Evolutionary conservation across 2,329 filamentous ascomycete genomes (phyloP).

Genomic region (Aspergillus sp.): DNA sequence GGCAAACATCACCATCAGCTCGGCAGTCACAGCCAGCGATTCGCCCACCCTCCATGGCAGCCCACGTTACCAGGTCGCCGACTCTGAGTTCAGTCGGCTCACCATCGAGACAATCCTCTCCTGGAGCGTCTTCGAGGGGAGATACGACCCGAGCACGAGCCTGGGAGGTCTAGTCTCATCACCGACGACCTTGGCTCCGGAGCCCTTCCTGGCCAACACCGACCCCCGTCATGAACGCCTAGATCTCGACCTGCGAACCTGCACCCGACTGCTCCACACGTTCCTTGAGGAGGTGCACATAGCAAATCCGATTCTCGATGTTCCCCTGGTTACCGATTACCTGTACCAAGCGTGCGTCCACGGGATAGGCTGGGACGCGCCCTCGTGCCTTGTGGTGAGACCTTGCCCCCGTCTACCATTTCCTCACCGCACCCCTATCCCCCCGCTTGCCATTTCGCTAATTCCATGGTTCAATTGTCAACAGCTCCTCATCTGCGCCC

Average conservation of each 20-base stretch:
- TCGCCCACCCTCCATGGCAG: neutral
- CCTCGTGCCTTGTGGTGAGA: neutral
- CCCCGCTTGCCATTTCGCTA: no score
- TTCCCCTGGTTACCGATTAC: neutral
- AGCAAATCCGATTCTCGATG: neutral
- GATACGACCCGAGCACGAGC: neutral
- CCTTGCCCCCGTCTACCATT: neutral
- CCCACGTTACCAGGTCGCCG: neutral
- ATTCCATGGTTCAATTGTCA: no score
- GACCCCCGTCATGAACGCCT: neutral
- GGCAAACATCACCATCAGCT: neutral
- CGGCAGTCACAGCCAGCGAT: neutral
- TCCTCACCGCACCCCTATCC: no score
- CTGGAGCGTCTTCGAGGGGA: neutral
- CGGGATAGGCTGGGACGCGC: neutral
- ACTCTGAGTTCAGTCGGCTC: neutral
- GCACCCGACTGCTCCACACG: neutral
- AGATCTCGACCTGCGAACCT: neutral
- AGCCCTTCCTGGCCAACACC: neutral
- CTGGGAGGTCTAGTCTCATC: neutral
- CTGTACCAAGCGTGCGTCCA: neutral
- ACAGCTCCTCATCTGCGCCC: neutral
- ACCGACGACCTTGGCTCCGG: neutral
- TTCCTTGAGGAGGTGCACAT: neutral
- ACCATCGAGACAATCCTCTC: neutral